Conservation (phyloP, 768 basidiomycete genomes). For the Amanita inopinata region DNA sequence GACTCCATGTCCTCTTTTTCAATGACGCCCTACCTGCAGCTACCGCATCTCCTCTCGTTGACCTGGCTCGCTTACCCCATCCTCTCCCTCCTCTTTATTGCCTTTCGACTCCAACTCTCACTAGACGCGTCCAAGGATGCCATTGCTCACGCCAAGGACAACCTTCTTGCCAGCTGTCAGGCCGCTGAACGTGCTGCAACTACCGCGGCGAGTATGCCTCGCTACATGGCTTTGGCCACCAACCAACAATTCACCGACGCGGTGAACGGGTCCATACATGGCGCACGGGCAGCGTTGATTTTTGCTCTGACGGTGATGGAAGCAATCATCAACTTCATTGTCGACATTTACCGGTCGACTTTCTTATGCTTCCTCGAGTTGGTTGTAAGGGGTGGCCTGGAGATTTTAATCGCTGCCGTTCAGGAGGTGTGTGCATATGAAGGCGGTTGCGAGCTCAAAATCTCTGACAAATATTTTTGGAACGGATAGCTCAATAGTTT, state of each 20-base stretch:
- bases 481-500: conserved; percentile 56
- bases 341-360: conserved; percentile 88
- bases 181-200: conserved; percentile 82
- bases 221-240: conserved; percentile 79
- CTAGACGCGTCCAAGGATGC: conserved; percentile 58
- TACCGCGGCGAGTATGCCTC: conserved; percentile 75
- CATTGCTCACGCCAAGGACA: conserved; percentile 57
- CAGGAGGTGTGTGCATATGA: conserved; percentile 50
- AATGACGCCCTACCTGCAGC: conserved; percentile 76
- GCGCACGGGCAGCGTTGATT: conserved; percentile 62
- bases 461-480: neutral
- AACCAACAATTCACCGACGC: conserved; percentile 73
- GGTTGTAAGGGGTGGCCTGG: conserved; percentile 71
- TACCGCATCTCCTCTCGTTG: conserved; percentile 75
- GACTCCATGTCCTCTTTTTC: conserved; percentile 27
- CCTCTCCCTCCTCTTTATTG: conserved; percentile 79
- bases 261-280: conserved; percentile 71
- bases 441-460: too few species aligned
- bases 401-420: conserved; percentile 73
- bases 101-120: conserved; percentile 72
- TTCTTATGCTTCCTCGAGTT: conserved; percentile 92
- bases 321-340: conserved; percentile 81
- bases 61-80: conserved; percentile 90
- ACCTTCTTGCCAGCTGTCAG: conserved; percentile 75
- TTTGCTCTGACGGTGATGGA: conserved; percentile 79